phyloP scores from a whole-genome alignment of 345 rosid genomes.

The Euclidium syriacum region DNA sequence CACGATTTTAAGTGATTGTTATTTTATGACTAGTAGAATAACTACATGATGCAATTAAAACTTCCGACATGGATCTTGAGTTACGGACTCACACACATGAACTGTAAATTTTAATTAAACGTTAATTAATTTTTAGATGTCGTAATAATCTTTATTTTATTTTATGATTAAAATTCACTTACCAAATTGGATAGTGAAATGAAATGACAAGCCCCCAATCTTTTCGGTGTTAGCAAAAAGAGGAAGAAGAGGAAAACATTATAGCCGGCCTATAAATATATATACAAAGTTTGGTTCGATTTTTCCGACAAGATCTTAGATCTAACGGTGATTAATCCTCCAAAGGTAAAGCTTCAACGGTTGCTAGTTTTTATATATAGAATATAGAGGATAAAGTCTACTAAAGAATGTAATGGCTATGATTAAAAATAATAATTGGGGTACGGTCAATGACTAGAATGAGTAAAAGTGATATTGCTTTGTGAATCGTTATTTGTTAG shows the following conservation, averaged over 20 bases:
- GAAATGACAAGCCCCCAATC: slow-evolving; percentile 18
- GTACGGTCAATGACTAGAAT: slow-evolving; percentile 24
- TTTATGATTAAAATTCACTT: not conserved
- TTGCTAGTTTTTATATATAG: not conserved
- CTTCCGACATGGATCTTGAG: slow-evolving; percentile 27
- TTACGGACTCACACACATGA: slow-evolving; percentile 22
- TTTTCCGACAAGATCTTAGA: slow-evolving; percentile 25
- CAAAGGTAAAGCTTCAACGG: not conserved
- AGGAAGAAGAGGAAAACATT: slow-evolving; percentile 21
- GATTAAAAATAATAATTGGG: slow-evolving; percentile 1
- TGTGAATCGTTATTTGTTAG: slow-evolving; percentile 2
- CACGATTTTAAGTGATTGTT: too few relatives aligned
- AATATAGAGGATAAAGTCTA: not conserved
- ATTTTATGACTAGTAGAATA: too few relatives aligned
- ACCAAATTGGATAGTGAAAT: slow-evolving; percentile 14
- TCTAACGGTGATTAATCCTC: slow-evolving; percentile 11
- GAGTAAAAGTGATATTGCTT: slow-evolving; percentile 18
- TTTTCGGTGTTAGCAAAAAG: slow-evolving; percentile 19
- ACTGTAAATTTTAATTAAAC: not conserved
- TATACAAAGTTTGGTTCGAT: slow-evolving; percentile 16
- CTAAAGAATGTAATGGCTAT: slow-evolving; percentile 1
- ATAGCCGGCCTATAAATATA: slow-evolving; percentile 28
- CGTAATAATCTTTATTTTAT: not conserved
- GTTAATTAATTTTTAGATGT: not conserved
- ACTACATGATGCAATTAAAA: not conserved